Percentiles rank a stretch among this genome's conserved stretches.
Evolutionary conservation across 1,284 basidiomycete species (phyloP).

Genomic region (Polyporus tsugae): DNA sequence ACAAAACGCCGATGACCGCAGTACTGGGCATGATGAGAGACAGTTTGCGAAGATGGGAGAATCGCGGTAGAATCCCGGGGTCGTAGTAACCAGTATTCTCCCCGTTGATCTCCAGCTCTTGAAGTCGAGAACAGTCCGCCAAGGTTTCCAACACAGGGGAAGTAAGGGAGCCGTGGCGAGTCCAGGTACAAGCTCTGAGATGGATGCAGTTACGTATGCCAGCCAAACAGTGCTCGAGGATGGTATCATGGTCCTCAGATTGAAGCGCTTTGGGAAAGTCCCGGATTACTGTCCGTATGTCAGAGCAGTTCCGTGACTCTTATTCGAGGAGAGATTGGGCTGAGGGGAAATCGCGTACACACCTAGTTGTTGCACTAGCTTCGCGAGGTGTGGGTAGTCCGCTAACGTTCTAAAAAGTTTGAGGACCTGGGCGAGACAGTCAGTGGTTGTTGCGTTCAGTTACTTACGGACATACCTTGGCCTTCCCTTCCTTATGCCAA

Average conservation of each 20-base stretch:
- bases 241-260: conserved; percentile 40
- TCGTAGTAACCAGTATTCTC: conserved; percentile 62
- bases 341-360: conserved; percentile 28
- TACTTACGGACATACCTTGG: conserved; percentile 56
- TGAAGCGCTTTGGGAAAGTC: conserved; percentile 66
- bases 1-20: conserved; percentile 57
- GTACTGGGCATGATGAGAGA: conserved; percentile 76
- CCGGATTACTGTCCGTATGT: conserved; percentile 60
- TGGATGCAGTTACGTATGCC: conserved; percentile 69
- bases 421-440: conserved; percentile 49
- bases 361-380: conserved; percentile 64
- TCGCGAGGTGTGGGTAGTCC: conserved; percentile 56
- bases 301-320: conserved; percentile 2
- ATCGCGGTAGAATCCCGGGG: conserved; percentile 54
- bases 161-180: conserved; percentile 74
- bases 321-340: neutral
- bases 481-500: conserved; percentile 71
- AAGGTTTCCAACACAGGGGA: conserved; percentile 63
- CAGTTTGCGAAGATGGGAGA: conserved; percentile 52
- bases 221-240: conserved; percentile 50
- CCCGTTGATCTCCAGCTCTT: conserved; percentile 75
- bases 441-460: neutral
- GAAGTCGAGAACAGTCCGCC: conserved; percentile 48
- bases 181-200: conserved; percentile 73
- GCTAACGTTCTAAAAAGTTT: conserved; percentile 61